Conservation (phyloP, 2,329 filamentous ascomycete species). For the Penicillium sp. region DNA sequence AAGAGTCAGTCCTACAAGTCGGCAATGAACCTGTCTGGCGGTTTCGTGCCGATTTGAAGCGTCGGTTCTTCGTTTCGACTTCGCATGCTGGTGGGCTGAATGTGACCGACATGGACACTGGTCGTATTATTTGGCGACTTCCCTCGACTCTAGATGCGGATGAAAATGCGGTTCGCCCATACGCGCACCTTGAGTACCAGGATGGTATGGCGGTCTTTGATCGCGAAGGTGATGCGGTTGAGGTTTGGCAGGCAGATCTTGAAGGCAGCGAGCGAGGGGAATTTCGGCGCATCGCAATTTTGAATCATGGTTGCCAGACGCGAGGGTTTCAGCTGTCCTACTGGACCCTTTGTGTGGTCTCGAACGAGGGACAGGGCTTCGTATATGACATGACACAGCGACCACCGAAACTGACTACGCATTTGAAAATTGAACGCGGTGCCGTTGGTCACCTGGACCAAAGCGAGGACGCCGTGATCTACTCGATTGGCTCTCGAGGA, state of each 20-base stretch:
- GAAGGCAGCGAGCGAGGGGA: slow-evolving; percentile 34
- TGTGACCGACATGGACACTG: slow-evolving; percentile 46
- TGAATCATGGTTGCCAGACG: slow-evolving; percentile 42
- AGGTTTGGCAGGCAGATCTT: slow-evolving; percentile 42
- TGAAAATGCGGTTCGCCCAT: slow-evolving; percentile 35
- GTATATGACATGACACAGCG: slow-evolving; percentile 42
- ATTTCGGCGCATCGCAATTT: slow-evolving; percentile 38
- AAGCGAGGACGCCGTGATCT: slow-evolving; percentile 38
- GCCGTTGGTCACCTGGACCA: slow-evolving; percentile 46
- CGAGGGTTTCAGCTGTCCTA: slow-evolving; percentile 45
- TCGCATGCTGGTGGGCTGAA: slow-evolving; percentile 43
- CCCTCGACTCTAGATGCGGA: slow-evolving; percentile 25
- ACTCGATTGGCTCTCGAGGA: slow-evolving; percentile 41
- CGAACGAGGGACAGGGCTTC: slow-evolving; percentile 41
- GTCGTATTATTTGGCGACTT: slow-evolving; percentile 37
- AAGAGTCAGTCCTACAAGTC: slow-evolving; percentile 40
- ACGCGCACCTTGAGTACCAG: slow-evolving; percentile 46
- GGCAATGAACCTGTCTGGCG: slow-evolving; percentile 43
- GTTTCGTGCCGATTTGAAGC: slow-evolving; percentile 45
- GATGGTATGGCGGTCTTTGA: slow-evolving; percentile 45
- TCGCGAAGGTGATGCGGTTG: slow-evolving; percentile 41
- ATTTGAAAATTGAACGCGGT: slow-evolving; percentile 37
- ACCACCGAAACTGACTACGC: slow-evolving; percentile 31
- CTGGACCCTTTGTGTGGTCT: slow-evolving; percentile 44
- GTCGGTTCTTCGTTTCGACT: slow-evolving; percentile 44